phyloP scores from a whole-genome alignment of 176 grass and related monocot species.

The Sorghum bicolor region Sorghum_bicolor_NCBIv3 NC_012873.2:3334001-3334500 shows the following conservation, averaged over 20 bases:
- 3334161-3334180: constrained; percentile 49
- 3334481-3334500: constrained; percentile 32
- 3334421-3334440: constrained; percentile 60
- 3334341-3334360: constrained; percentile 49
- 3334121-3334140: constrained; percentile 48
- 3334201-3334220: constrained; percentile 51
- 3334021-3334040: constrained; percentile 34
- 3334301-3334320: constrained; percentile 60
- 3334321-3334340: constrained; percentile 61
- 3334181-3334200: constrained; percentile 44
- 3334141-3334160: constrained; percentile 36
- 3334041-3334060: constrained; percentile 53
- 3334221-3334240: constrained; percentile 15
- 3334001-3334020: constrained; percentile 52
- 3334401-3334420: constrained; percentile 59
- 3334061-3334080: constrained; percentile 51
- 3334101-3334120: constrained; percentile 37
- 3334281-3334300: constrained; percentile 55
- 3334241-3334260: constrained; percentile 57
- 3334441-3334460: constrained; percentile 53
- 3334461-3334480: constrained; percentile 61
- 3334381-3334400: constrained; percentile 54
- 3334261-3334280: constrained; percentile 51
- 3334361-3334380: constrained; percentile 59
- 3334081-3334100: constrained; percentile 40